Evolutionary conservation across 2,329 filamentous ascomycete genomes (phyloP).

Genomic region (Helotiales sp.): DNA sequence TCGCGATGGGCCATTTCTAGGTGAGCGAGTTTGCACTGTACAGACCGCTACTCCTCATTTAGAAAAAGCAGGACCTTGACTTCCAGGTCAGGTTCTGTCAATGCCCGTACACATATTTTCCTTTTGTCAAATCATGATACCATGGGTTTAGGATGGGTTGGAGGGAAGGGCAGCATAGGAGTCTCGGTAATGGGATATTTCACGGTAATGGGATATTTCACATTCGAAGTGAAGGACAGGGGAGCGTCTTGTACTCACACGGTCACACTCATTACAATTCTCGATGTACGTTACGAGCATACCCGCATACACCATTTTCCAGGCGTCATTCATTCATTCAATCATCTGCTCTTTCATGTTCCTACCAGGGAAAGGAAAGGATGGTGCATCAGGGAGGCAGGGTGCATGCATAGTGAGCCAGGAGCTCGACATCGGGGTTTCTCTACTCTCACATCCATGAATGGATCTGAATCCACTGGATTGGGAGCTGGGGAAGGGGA

Average conservation of each 20-base stretch:
- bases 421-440: neutral
- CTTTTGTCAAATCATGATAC: conserved; percentile 42
- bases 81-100: conserved; percentile 9
- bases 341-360: neutral
- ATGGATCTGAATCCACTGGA: neutral
- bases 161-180: conserved; percentile 17
- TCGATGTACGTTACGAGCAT: neutral
- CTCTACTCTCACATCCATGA: neutral
- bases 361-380: conserved; percentile 1
- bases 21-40: conserved; percentile 19
- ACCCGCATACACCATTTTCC: neutral
- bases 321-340: conserved; percentile 3
- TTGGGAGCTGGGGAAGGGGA: neutral
- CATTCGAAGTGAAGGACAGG: neutral
- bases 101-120: conserved; percentile 40
- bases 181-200: conserved; percentile 11
- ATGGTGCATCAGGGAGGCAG: neutral
- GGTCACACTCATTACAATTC: neutral
- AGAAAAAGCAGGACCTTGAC: conserved; percentile 27
- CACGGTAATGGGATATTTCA: conserved; percentile 2
- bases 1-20: conserved; percentile 25
- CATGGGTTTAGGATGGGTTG: conserved; percentile 15
- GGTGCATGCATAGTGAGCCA: neutral
- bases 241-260: neutral
- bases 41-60: conserved; percentile 11